These are phyloP conservation scores for Amanita inopinata DNA, from an alignment of 768 basidiomycete genomes.

Conservation along the genomic window DNA sequence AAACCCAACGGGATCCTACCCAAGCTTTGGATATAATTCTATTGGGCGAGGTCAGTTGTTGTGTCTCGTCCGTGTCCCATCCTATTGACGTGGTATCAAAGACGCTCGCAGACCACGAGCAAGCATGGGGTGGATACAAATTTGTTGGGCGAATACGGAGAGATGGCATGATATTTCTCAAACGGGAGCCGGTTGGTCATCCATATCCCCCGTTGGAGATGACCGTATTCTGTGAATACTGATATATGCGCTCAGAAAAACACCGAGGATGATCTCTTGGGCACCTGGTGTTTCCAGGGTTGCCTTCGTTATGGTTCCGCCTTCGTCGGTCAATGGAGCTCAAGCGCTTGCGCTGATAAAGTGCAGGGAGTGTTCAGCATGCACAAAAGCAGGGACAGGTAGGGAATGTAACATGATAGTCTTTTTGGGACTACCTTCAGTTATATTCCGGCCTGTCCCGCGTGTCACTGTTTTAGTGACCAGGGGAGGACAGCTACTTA, in stretches of 20 bases:
- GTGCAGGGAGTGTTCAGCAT: constrained; percentile 51
- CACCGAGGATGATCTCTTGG: constrained; percentile 27
- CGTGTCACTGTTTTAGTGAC: too few relatives aligned
- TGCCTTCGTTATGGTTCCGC: constrained; percentile 36
- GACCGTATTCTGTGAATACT: constrained; percentile 1
- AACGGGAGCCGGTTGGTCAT: constrained; percentile 49
- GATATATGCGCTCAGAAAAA: constrained; percentile 26
- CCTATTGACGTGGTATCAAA: constrained; percentile 17
- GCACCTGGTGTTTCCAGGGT: constrained; percentile 51
- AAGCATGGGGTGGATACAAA: constrained; percentile 58
- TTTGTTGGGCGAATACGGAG: constrained; percentile 48
- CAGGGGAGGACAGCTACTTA: background rate
- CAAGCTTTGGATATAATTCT: constrained; percentile 24
- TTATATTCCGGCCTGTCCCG: too few relatives aligned
- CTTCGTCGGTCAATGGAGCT: constrained; percentile 47
- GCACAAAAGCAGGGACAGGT: constrained; percentile 25
- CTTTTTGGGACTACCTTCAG: background rate
- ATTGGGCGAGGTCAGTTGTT: constrained; percentile 31
- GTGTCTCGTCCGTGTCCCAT: background rate
- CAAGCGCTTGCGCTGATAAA: constrained; percentile 22
- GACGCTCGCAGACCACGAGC: constrained; percentile 45
- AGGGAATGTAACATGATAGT: background rate
- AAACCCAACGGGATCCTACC: constrained; percentile 9
- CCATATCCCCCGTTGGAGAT: constrained; percentile 2
- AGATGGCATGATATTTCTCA: constrained; percentile 52